Evolutionary conservation across 805 yeast genomes (phyloP).

Genomic region (Teunomyces lycoperdinae): DNA sequence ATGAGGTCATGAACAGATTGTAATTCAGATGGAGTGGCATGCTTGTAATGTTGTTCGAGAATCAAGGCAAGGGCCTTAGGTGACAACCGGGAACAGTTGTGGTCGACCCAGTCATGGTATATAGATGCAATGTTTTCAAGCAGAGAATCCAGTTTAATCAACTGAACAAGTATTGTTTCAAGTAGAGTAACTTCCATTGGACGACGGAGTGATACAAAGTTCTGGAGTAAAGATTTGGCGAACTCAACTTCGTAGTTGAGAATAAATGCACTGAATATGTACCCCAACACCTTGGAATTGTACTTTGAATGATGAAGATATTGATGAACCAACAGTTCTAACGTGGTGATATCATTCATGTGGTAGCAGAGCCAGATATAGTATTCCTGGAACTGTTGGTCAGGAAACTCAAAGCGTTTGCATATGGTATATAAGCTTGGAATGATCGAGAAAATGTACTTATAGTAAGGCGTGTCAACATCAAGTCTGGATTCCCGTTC

Average conservation of each 20-base stretch:
- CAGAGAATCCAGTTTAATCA: constrained; percentile 26
- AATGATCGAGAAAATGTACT: constrained; percentile 15
- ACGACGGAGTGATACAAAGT: constrained; percentile 17
- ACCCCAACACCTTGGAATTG: constrained; percentile 24
- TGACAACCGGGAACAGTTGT: constrained; percentile 17
- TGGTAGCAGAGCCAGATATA: constrained; percentile 38
- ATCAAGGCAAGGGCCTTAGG: constrained; percentile 25
- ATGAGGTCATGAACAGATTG: constrained; percentile 18
- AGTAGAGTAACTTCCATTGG: constrained; percentile 24
- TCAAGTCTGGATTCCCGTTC: constrained; percentile 6
- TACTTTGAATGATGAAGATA: constrained; percentile 19
- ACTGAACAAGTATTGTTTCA: constrained; percentile 23
- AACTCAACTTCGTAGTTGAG: constrained; percentile 32
- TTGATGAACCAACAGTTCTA: constrained; percentile 18
- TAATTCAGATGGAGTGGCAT: constrained; percentile 28
- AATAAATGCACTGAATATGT: constrained; percentile 28
- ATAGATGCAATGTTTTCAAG: constrained; percentile 27
- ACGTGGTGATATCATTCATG: constrained; percentile 25
- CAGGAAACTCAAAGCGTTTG: constrained; percentile 10
- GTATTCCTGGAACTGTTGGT: constrained; percentile 13
- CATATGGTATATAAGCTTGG: constrained; percentile 21
- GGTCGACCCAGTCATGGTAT: constrained; percentile 28
- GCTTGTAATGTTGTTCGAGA: constrained; percentile 27
- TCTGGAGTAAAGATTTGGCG: constrained; percentile 24
- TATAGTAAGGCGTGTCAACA: constrained; percentile 4